Base-by-base conservation (phyloP, 2,329 filamentous ascomycete genomes). In the Phoma sp. region DNA sequence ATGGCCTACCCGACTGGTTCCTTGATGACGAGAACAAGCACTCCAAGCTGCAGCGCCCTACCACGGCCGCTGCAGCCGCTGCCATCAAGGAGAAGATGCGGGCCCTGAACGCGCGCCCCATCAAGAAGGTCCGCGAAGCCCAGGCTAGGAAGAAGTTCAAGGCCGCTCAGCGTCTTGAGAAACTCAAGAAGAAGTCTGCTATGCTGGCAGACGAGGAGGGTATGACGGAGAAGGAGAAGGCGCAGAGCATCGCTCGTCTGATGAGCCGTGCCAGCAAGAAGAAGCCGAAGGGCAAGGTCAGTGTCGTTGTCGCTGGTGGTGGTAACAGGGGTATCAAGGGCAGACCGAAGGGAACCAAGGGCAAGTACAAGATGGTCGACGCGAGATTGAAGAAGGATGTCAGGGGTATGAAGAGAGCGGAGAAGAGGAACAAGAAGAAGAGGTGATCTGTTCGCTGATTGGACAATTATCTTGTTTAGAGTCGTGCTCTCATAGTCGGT, bases 91-190 rank as follows among this genome's bases (percentile, higher is more conserved):
- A 97, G 70, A 99, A 99, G 78, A 74, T 90, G 71, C 89, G 93
- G 29, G 93, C 95, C 0, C 85, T 96, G 66, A 98, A 99, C 73
- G 95, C 93, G 7, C 87, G 95, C 29, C 95, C 95, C 0, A 98
- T 98, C 85, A 99, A 99, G 84, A 99, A 99, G 82, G 95, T 99
- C 29, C 89, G 90, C 65, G 95, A 99, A 78, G 95, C 95, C 23
- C 93, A 96, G 78, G 93, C 93, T 32, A 85, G 95, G 55, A 99
- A 99, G 87, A 98, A 97, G 80, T 89, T 96, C 77, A 96, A 96
- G 83, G 88, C 93, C 7, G 93, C 91, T 0, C 90, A 96, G 77
- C 84, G 86, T 53, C 78, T 99, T 27, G 95, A 99, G 83, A 97
- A 96, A 80, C 80, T 99, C 60, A 91, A 92, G 80, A 96, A 96